Conservation (phyloP, 108 stramenopile genomes). For the Stephanodiscus minutulus region DNA sequence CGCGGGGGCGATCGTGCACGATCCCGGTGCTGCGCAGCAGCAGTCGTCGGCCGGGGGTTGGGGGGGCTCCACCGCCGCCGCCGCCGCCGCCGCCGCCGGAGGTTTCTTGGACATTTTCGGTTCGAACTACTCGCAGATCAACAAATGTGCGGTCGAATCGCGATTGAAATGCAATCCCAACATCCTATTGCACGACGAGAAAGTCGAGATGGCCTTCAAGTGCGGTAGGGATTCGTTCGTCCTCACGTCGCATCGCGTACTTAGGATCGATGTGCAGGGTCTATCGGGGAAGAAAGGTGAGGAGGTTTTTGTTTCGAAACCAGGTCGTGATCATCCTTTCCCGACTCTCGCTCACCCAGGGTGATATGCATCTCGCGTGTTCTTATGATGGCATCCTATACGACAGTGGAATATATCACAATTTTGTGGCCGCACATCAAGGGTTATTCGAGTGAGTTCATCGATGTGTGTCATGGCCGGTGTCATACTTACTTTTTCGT, state of each 20-base stretch:
- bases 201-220: slow-evolving; percentile 57
- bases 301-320: neutral
- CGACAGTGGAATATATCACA: slow-evolving; percentile 49
- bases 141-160: slow-evolving; percentile 29
- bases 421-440: slow-evolving; percentile 63
- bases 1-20: slow-evolving; percentile 18
- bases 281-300: slow-evolving; percentile 44
- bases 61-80: too few relatives aligned
- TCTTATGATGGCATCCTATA: neutral
- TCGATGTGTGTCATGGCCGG: too few relatives aligned
- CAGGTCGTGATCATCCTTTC: too few relatives aligned
- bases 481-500: too few relatives aligned
- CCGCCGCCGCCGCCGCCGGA: too few relatives aligned
- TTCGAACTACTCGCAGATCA: slow-evolving; percentile 47
- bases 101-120: slow-evolving; percentile 58
- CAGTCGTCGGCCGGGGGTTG: neutral
- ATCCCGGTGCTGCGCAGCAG: slow-evolving; percentile 7
- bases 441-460: slow-evolving; percentile 52
- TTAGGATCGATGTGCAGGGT: slow-evolving; percentile 57
- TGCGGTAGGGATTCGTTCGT: slow-evolving; percentile 54
- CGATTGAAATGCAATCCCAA: slow-evolving; percentile 28
- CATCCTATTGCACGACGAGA: slow-evolving; percentile 45
- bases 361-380: too few relatives aligned
- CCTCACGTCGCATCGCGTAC: slow-evolving; percentile 38
- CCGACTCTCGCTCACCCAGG: too few relatives aligned